Conservation (phyloP, 805 yeast genomes). For the Candida multigemmis region DNA sequence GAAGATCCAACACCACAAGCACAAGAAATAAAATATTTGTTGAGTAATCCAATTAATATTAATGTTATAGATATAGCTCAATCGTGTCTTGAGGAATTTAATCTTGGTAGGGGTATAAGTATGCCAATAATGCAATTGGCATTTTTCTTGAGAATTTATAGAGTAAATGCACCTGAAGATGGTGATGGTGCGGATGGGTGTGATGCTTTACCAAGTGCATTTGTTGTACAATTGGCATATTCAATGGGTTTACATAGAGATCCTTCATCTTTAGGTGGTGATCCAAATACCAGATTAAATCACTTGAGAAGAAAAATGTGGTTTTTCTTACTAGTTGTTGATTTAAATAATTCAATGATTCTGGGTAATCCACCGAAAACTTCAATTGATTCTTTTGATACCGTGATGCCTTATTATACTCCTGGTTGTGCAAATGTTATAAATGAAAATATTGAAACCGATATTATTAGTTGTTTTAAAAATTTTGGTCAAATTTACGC, state of each 20-base stretch:
- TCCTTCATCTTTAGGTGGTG: slow-evolving; percentile 39
- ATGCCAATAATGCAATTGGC: slow-evolving; percentile 46
- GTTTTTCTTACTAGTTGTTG: slow-evolving; percentile 20
- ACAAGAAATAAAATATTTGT: slow-evolving; percentile 15
- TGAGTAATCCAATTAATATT: slow-evolving; percentile 21
- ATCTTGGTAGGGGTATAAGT: slow-evolving; percentile 28
- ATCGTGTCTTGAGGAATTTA: slow-evolving; percentile 26
- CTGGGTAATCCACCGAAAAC: slow-evolving; percentile 25
- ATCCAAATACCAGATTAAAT: slow-evolving; percentile 10
- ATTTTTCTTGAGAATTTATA: slow-evolving; percentile 43
- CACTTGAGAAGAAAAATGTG: slow-evolving; percentile 28
- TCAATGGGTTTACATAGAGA: slow-evolving; percentile 64
- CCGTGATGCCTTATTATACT: slow-evolving; percentile 16
- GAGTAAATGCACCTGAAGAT: slow-evolving; percentile 41
- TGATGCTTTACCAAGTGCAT: slow-evolving; percentile 43
- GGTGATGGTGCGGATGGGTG: slow-evolving; percentile 57
- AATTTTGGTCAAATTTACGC: slow-evolving; percentile 18
- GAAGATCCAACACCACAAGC: slow-evolving; percentile 11
- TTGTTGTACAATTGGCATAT: slow-evolving; percentile 57
- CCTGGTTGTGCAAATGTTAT: slow-evolving; percentile 26
- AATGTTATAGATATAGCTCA: slow-evolving; percentile 23
- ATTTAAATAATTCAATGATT: slow-evolving; percentile 23
- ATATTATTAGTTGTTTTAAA: slow-evolving; percentile 19
- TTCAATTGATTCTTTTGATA: slow-evolving; percentile 18
- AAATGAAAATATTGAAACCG: slow-evolving; percentile 28